Evolutionary conservation across 495 filamentous ascomycete genomes (phyloP).

Genomic region (Delitschia confertaspora): DNA sequence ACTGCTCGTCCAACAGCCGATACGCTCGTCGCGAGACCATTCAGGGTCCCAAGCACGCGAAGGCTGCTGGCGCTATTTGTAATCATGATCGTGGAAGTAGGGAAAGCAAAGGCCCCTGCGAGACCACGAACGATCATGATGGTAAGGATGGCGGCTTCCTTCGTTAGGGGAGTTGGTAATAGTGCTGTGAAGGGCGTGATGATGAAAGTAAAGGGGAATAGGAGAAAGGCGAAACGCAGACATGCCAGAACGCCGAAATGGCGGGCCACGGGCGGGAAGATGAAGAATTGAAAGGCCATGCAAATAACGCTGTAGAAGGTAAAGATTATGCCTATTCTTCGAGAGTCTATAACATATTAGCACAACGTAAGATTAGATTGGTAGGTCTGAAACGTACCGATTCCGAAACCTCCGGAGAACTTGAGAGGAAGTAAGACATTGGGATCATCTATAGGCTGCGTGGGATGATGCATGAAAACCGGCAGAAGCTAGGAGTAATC

Average conservation of each 20-base stretch:
- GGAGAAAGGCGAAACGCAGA: constrained; percentile 48
- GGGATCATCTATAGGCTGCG: constrained; percentile 47
- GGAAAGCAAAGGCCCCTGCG: constrained; percentile 71
- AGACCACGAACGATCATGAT: constrained; percentile 62
- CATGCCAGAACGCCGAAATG: constrained; percentile 62
- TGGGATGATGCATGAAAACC: constrained; percentile 70
- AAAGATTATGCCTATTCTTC: constrained; percentile 67
- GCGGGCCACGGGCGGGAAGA: constrained; percentile 63
- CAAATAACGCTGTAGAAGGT: constrained; percentile 63
- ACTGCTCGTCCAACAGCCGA: constrained; percentile 67
- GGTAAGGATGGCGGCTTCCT: constrained; percentile 38
- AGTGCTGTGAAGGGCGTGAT: constrained; percentile 64
- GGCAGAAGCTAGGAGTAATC: constrained; percentile 53
- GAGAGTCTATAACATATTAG: constrained; percentile 37
- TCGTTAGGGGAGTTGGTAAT: constrained; percentile 36
- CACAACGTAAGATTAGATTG: neutral
- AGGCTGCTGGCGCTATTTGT: constrained; percentile 76
- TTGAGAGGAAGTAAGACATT: constrained; percentile 59
- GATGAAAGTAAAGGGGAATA: constrained; percentile 67
- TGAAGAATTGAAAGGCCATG: constrained; percentile 67
- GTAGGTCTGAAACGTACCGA: constrained; percentile 31
- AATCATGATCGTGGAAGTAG: constrained; percentile 77
- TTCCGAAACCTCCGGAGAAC: constrained; percentile 69
- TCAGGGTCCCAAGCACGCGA: constrained; percentile 73
- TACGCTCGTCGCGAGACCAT: constrained; percentile 75